Percentiles rank a stretch among this genome's conserved stretches.
Evolutionary conservation across 106 monocot species (phyloP).

Genomic region (Allium fistulosum): DNA sequence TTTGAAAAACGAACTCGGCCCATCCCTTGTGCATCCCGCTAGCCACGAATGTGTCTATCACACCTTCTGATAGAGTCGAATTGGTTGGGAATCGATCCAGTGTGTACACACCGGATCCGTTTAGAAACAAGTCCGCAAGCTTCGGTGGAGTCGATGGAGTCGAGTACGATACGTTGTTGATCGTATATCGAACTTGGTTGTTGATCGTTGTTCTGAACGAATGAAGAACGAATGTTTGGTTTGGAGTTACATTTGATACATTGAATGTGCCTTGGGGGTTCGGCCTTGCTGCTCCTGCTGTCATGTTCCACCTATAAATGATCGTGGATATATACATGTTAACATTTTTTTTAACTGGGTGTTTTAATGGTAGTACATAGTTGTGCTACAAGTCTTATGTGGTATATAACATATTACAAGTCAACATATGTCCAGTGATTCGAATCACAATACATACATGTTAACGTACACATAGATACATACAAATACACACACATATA

Average conservation of each 20-base stretch:
- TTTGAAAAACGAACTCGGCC: slow-evolving; percentile 30
- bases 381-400: no score
- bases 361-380: neutral
- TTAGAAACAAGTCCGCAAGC: slow-evolving; percentile 32
- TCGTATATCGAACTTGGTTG: slow-evolving; percentile 7
- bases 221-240: slow-evolving; percentile 26
- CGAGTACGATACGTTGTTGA: slow-evolving; percentile 34
- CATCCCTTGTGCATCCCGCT: slow-evolving; percentile 29
- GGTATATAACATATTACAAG: neutral
- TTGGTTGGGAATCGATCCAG: slow-evolving; percentile 21
- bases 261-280: slow-evolving; percentile 50
- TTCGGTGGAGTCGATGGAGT: slow-evolving; percentile 34
- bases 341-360: neutral
- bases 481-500: no score
- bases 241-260: slow-evolving; percentile 12
- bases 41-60: slow-evolving; percentile 21
- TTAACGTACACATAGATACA: no score
- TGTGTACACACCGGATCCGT: slow-evolving; percentile 35
- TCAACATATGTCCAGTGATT: neutral
- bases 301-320: slow-evolving; percentile 31
- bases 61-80: neutral
- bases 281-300: slow-evolving; percentile 40
- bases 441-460: neutral
- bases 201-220: neutral
- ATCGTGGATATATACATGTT: neutral